Base-by-base conservation (phyloP, 192 early-diverging fungal species). In the Lobosporangium transversale region DNA sequence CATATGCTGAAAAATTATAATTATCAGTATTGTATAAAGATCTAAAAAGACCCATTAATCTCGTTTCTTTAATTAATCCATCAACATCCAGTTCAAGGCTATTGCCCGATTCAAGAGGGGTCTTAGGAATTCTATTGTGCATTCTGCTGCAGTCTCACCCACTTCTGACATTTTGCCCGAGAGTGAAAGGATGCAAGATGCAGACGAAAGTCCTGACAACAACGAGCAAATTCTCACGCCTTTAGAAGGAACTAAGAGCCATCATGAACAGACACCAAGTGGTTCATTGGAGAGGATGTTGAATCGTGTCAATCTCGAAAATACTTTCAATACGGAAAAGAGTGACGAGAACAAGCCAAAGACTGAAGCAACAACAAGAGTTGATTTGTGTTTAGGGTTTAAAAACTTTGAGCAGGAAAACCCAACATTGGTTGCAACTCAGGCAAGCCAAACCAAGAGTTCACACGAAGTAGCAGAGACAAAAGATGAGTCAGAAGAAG, bases 101-200 rank as follows among this genome's bases (percentile, higher is more conserved):
- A 62, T 80, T 53, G 21, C 55, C 1, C 51, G 36, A 20, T 54
- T 81, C 27, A 81, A 81, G 69, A 61, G 70, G 24, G 64, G 79
- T 21, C 66, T 67, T 48, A 76, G 62, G 51, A 62, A 51, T 24
- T 53, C 48, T 17, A 21, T 20, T 3, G 24, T 56, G 1, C 32
- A 37, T 20, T 24, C 35, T 4, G 26, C 48, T 8, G 40, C 56
- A 12, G 21, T 29, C 30, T 40, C 7, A 37, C 17, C 48, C 40
- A 15, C 54, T 11, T 15, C 35, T 29, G 35, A 2, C 15, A 7
- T 18, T 26, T 10, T 44, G 1, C 37, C 21, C 9, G 64, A 56
- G 27, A 7, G 7, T 4, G 73, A 76, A 20, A 44, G 43, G 31
- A 67, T 76, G 59, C 64, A 62, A 59, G 73, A 76, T 67, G 73